Percentiles rank a stretch among this genome's conserved stretches.
These are phyloP conservation scores for Ramaria sp. DNA, from an alignment of 768 basidiomycete genomes.

Conservation along the genomic window DNA sequence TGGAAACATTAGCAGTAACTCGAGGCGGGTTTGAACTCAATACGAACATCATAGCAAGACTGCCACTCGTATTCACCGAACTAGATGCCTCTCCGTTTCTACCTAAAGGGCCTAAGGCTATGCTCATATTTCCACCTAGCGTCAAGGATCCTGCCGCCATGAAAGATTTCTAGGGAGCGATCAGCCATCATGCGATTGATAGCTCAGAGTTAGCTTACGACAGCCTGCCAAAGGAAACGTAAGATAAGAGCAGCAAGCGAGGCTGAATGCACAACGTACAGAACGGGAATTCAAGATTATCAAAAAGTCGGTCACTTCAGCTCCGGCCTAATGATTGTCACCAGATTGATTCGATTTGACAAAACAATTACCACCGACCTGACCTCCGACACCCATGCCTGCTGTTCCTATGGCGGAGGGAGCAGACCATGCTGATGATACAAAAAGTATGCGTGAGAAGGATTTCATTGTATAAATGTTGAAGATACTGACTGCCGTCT, in stretches of 20 bases:
- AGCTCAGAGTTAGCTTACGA: constrained; percentile 35
- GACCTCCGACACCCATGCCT: constrained; percentile 77
- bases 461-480: not conserved
- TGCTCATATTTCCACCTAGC: constrained; percentile 82
- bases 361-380: constrained; percentile 27
- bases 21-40: not conserved
- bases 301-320: constrained; percentile 86
- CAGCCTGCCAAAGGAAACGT: constrained; percentile 33
- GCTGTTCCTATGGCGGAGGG: constrained; percentile 93
- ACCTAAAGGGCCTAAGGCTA: constrained; percentile 86
- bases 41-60: constrained; percentile 78
- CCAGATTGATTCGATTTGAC: not conserved
- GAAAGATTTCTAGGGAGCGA: constrained; percentile 55
- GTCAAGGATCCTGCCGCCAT: constrained; percentile 92
- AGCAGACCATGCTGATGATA: constrained; percentile 69
- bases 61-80: constrained; percentile 72
- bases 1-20: not conserved
- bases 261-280: constrained; percentile 29
- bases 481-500: constrained; percentile 58
- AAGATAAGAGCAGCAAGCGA: constrained; percentile 3
- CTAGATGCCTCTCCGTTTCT: constrained; percentile 91
- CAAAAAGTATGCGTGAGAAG: not conserved
- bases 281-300: constrained; percentile 78
- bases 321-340: constrained; percentile 38
- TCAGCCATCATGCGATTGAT: too few species aligned